phyloP scores from a whole-genome alignment of 805 yeast species.

The Candida broadrunensis region DNA sequence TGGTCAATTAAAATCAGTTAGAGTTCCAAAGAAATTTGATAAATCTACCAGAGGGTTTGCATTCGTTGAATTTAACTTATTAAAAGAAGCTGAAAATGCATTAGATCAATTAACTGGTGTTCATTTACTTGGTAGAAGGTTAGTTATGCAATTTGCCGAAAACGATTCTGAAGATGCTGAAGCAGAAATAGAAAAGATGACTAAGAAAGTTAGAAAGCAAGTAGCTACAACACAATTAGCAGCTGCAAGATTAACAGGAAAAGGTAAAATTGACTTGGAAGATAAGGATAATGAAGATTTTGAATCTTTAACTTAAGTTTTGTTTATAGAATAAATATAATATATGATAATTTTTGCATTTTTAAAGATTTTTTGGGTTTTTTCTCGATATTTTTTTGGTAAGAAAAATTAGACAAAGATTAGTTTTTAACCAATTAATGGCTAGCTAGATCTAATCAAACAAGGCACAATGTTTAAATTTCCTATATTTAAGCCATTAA shows the following conservation, averaged over 20 bases:
- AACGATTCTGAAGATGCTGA: constrained; percentile 80
- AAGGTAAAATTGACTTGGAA: constrained; percentile 69
- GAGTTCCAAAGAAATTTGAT: constrained; percentile 96
- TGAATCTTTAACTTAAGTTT: not conserved
- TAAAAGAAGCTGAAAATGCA: constrained; percentile 89
- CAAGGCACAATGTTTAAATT: no score
- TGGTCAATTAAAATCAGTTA: constrained; percentile 90
- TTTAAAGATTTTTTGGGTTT: no score
- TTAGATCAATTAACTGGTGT: constrained; percentile 94
- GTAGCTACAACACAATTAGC: constrained; percentile 74
- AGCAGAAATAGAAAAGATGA: constrained; percentile 88
- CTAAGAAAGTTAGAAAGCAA: constrained; percentile 78
- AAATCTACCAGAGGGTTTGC: constrained; percentile 96
- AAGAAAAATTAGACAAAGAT: no score
- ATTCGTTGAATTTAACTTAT: constrained; percentile 84
- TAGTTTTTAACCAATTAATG: no score
- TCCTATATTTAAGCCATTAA: no score
- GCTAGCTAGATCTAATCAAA: no score
- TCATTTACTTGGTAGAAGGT: constrained; percentile 90
- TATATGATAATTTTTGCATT: no score
- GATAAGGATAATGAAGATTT: constrained; percentile 36
- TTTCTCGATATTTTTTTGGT: no score
- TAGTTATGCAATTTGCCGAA: constrained; percentile 91
- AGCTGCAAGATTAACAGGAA: constrained; percentile 65
- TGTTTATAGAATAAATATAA: not conserved